These are phyloP conservation scores for Trichopus zeylanicus DNA, from an alignment of 116 monocot species.

Conservation along the genomic window DNA sequence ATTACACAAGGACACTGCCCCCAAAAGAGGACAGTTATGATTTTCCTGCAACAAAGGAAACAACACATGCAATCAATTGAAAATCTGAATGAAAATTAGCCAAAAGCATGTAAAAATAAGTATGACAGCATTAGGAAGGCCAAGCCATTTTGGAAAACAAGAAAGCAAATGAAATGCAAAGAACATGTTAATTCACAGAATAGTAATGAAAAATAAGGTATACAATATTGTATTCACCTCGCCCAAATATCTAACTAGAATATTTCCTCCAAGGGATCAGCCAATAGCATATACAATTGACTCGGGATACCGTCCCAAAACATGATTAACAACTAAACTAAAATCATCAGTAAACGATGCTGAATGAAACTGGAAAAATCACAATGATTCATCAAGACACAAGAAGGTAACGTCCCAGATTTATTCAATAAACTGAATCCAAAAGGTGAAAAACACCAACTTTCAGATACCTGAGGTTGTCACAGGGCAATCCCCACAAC, in stretches of 20 bases:
- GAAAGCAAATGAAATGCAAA: not conserved
- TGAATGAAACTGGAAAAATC: slow-evolving; percentile 77
- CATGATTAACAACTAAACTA: slow-evolving; percentile 55
- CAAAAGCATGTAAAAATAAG: no score
- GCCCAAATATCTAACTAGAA: slow-evolving; percentile 76
- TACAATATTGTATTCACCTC: slow-evolving; percentile 39
- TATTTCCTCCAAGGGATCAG: slow-evolving; percentile 95
- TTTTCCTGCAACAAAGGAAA: slow-evolving; percentile 54
- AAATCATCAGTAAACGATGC: slow-evolving; percentile 91
- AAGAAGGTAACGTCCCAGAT: not conserved
- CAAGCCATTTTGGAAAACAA: not conserved
- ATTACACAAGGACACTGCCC: slow-evolving; percentile 84
- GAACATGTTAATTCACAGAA: not conserved
- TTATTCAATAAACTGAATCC: no score
- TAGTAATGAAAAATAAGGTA: not conserved
- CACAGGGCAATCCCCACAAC: slow-evolving; percentile 78
- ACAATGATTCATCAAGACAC: slow-evolving; percentile 5
- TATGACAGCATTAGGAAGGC: not conserved
- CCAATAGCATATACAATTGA: slow-evolving; percentile 82
- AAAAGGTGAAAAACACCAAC: no score
- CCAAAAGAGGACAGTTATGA: slow-evolving; percentile 63
- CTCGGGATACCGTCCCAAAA: slow-evolving; percentile 42
- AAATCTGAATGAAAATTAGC: not conserved
- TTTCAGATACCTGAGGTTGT: slow-evolving; percentile 76
- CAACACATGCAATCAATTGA: not conserved